Percentiles rank a stretch among this genome's conserved stretches.
phyloP scores from a whole-genome alignment of 2,329 filamentous ascomycete species.

The Curvularia lunata region DNA sequence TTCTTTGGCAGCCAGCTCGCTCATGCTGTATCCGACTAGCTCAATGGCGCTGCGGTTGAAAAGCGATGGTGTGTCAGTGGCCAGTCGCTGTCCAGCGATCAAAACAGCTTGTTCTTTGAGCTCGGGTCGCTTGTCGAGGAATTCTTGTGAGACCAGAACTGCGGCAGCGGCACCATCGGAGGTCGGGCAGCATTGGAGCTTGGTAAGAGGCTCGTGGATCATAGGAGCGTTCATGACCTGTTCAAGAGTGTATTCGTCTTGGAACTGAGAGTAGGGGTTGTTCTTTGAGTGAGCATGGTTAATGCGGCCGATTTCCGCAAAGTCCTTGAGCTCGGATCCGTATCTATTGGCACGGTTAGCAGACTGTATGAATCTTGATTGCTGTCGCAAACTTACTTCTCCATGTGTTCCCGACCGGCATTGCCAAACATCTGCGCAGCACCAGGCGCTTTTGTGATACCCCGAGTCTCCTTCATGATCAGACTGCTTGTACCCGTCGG shows the following conservation, averaged over 20 bases:
- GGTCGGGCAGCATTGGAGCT: conserved; percentile 98
- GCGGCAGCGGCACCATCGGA: conserved; percentile 91
- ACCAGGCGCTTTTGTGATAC: conserved; percentile 79
- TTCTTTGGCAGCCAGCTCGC: conserved; percentile 68
- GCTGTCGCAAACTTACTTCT: conserved; percentile 67
- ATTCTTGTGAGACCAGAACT: conserved; percentile 85
- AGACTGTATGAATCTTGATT: not conserved
- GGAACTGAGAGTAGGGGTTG: conserved; percentile 99
- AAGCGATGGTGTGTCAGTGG: conserved; percentile 80
- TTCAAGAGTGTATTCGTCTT: conserved; percentile 85
- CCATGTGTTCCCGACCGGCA: conserved; percentile 91
- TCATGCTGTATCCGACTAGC: conserved; percentile 89
- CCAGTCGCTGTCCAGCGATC: conserved; percentile 84
- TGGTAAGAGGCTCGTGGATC: conserved; percentile 88
- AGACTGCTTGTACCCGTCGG: conserved; percentile 73
- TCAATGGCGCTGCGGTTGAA: conserved; percentile 85
- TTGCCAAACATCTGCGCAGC: conserved; percentile 97
- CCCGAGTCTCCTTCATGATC: conserved; percentile 85
- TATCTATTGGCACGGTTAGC: conserved; percentile 61
- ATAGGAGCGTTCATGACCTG: conserved; percentile 77
- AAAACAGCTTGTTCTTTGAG: conserved; percentile 82
- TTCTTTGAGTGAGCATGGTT: conserved; percentile 91
- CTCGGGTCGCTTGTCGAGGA: conserved; percentile 84
- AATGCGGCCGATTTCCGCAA: conserved; percentile 90
- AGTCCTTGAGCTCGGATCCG: conserved; percentile 83